Evolutionary conservation across 148 eudicot species (phyloP).

Genomic region (Limonium bicolor): DNA sequence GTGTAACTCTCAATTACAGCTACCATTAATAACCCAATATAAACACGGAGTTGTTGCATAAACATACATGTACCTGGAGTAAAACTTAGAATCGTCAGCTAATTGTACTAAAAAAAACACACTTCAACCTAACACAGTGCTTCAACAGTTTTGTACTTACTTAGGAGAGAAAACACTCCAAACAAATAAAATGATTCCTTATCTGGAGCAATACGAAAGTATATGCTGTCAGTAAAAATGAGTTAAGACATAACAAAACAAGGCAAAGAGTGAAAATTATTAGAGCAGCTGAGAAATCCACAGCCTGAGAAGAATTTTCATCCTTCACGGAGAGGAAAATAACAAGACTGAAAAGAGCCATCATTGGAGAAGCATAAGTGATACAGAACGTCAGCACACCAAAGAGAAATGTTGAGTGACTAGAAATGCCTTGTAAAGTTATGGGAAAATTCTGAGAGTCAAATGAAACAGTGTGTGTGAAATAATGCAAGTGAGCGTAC

Average conservation of each 20-base stretch:
- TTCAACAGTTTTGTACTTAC: constrained; percentile 58
- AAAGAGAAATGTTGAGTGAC: constrained; percentile 71
- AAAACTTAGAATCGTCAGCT: neutral
- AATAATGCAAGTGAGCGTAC: no score
- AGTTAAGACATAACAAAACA: constrained; percentile 70
- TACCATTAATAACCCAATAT: no score
- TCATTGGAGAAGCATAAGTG: constrained; percentile 82
- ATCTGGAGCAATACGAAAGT: constrained; percentile 74
- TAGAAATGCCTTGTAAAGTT: constrained; percentile 59
- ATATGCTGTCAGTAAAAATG: constrained; percentile 60
- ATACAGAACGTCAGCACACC: constrained; percentile 89
- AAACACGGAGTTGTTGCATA: constrained; percentile 32
- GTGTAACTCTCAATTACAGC: no score
- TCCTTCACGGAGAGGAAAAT: constrained; percentile 39
- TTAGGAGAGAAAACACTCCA: constrained; percentile 99
- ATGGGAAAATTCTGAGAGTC: no score
- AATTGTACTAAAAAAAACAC: no score
- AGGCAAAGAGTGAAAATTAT: no score
- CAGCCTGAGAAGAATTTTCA: no score
- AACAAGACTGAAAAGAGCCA: constrained; percentile 51
- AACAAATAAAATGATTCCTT: constrained; percentile 84
- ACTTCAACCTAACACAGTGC: no score
- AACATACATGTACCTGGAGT: constrained; percentile 32
- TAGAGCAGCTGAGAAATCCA: no score
- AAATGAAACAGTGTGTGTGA: no score